These are phyloP conservation scores for barley (Hordeum vulgare) DNA, from an alignment of 176 grass and related monocot species.

Conservation along the genomic window DNA sequence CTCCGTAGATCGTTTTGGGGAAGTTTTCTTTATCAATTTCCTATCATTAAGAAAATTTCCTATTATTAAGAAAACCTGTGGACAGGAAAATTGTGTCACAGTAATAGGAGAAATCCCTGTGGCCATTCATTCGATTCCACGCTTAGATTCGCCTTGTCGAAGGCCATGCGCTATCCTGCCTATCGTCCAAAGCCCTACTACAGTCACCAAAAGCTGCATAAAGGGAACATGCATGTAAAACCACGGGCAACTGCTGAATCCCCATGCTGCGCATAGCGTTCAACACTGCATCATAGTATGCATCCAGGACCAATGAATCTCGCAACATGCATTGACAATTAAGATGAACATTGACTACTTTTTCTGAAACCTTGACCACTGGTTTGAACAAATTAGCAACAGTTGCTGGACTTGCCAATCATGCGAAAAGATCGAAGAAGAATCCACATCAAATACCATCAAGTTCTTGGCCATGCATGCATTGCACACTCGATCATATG, in stretches of 20 bases:
- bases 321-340: not conserved
- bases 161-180: not conserved
- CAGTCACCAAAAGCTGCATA: conserved; percentile 16
- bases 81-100: not conserved
- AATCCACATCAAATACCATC: conserved; percentile 36
- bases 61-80: no score
- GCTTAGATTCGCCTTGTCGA: conserved; percentile 37
- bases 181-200: conserved; percentile 6
- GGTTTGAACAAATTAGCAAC: conserved; percentile 19
- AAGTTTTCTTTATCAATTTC: no score
- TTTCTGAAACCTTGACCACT: not conserved
- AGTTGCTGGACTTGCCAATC: conserved; percentile 1
- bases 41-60: no score
- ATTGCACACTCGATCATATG: conserved; percentile 8
- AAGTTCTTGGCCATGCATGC: not conserved
- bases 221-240: conserved; percentile 1
- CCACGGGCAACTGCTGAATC: conserved; percentile 21
- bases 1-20: no score
- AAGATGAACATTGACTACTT: conserved; percentile 15
- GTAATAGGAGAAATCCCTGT: not conserved
- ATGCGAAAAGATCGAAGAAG: conserved; percentile 9
- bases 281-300: conserved; percentile 5
- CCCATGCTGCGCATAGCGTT: not conserved
- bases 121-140: conserved; percentile 25
- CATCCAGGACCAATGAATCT: not conserved